Evolutionary conservation across 768 basidiomycete genomes (phyloP).

Genomic region (Candolleomyces eurysporus): DNA sequence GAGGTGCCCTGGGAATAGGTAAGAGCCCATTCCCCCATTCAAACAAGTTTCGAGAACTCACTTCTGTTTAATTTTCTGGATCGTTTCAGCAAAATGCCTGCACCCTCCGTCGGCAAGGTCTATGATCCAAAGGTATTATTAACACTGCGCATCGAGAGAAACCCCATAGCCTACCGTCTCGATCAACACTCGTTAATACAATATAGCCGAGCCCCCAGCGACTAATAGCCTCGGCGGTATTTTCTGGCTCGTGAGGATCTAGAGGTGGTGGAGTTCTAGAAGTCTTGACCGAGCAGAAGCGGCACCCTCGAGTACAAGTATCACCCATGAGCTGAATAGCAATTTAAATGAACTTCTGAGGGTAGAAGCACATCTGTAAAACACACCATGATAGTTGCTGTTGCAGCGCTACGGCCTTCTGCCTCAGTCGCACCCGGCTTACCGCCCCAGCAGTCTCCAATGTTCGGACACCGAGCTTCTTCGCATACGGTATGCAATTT

Average conservation of each 20-base stretch:
- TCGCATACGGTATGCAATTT: conserved; percentile 96
- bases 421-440: conserved; percentile 61
- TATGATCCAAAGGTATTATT: conserved; percentile 26
- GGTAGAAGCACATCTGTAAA: not conserved
- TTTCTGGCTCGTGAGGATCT: conserved; percentile 95
- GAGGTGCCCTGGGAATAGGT: conserved; percentile 69
- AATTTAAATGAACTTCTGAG: conserved; percentile 2
- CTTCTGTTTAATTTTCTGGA: conserved; percentile 95
- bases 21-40: conserved; percentile 3
- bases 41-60: conserved; percentile 26
- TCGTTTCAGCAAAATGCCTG: conserved; percentile 93
- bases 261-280: conserved; percentile 84
- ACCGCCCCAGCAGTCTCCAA: conserved; percentile 99
- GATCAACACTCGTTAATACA: conserved; percentile 93
- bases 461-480: conserved; percentile 98
- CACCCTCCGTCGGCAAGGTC: conserved; percentile 93
- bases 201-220: conserved; percentile 99
- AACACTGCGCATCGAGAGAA: not conserved
- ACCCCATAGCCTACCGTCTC: conserved; percentile 69
- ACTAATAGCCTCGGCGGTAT: conserved; percentile 97
- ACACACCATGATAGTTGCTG: conserved; percentile 96
- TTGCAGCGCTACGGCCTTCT: conserved; percentile 80
- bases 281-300: conserved; percentile 98
- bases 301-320: conserved; percentile 95
- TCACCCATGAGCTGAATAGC: conserved; percentile 89